Conservation (phyloP, 805 yeast genomes). For the Ogataea populi-albae region DNA sequence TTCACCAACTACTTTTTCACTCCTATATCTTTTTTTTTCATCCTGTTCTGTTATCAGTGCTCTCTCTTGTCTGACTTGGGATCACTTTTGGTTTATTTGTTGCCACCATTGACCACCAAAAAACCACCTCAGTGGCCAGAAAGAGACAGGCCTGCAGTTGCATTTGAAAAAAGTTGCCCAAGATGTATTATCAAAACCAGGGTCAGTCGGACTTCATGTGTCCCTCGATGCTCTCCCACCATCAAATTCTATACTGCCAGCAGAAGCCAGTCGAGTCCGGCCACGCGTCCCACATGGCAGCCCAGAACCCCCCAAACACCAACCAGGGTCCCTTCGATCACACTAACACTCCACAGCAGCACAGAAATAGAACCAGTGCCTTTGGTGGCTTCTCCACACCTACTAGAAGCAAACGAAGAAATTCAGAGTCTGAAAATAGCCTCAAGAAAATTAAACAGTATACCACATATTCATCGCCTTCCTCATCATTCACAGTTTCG, state of each 20-base stretch:
- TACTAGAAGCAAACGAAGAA: constrained; percentile 34
- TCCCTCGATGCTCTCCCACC: constrained; percentile 22
- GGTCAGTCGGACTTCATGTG: constrained; percentile 13
- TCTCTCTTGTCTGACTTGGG: too few relatives aligned
- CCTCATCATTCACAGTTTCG: constrained; percentile 8
- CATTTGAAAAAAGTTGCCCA: too few relatives aligned
- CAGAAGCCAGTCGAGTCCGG: constrained; percentile 2
- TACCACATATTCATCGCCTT: constrained; percentile 9
- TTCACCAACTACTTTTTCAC: too few relatives aligned
- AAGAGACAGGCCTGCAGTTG: too few relatives aligned
- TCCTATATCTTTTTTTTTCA: too few relatives aligned
- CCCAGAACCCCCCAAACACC: constrained; percentile 3
- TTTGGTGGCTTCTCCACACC: constrained; percentile 19
- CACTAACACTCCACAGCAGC: constrained; percentile 17
- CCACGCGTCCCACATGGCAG: constrained; percentile 1
- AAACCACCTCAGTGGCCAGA: too few relatives aligned
- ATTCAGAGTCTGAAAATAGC: constrained; percentile 32
- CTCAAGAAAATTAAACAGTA: constrained; percentile 34
- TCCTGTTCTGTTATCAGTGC: too few relatives aligned
- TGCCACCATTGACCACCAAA: too few relatives aligned
- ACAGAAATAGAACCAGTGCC: constrained; percentile 1
- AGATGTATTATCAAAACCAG: constrained; percentile 14
- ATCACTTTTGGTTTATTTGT: too few relatives aligned
- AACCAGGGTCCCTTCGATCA: constrained; percentile 7
- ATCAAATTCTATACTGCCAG: constrained; percentile 12